Conservation (phyloP, 352 stramenopile genomes). For the Phytophthora ramorum region DNA sequence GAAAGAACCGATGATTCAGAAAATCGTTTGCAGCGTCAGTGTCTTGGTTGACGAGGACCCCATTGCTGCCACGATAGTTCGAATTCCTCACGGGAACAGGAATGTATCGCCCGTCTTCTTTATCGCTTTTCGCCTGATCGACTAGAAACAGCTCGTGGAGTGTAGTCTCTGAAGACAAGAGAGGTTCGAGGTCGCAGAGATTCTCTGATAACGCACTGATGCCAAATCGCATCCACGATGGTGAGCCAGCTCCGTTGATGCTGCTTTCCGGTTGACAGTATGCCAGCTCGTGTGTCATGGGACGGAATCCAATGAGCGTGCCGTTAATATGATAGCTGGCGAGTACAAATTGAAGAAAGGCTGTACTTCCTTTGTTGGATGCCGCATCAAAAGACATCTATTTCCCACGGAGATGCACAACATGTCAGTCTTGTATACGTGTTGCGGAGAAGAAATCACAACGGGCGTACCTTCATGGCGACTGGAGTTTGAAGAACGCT, state of each 20-base stretch:
- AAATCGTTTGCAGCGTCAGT: constrained; percentile 82
- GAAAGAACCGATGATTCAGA: constrained; percentile 92
- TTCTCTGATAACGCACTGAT: constrained; percentile 65
- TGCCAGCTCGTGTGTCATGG: constrained; percentile 79
- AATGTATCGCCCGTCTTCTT: constrained; percentile 65
- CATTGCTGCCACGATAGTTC: constrained; percentile 77
- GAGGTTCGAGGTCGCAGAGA: constrained; percentile 67
- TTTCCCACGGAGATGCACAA: neutral
- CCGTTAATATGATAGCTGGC: constrained; percentile 91
- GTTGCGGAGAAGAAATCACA: neutral
- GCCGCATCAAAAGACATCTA: constrained; percentile 87
- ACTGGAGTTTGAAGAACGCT: constrained; percentile 75
- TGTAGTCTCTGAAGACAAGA: constrained; percentile 50
- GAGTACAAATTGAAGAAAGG: constrained; percentile 87
- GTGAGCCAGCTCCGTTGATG: constrained; percentile 19
- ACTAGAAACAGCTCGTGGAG: constrained; percentile 94
- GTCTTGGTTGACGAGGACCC: constrained; percentile 87
- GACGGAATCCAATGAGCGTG: constrained; percentile 76
- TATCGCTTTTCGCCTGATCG: constrained; percentile 67
- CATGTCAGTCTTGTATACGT: neutral
- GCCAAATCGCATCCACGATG: constrained; percentile 86
- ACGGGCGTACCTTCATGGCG: constrained; percentile 63
- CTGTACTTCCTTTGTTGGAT: constrained; percentile 46
- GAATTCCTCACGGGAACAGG: constrained; percentile 90
- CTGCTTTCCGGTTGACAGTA: constrained; percentile 65